phyloP scores from a whole-genome alignment of 768 basidiomycete species.

The Russula virescens region DNA sequence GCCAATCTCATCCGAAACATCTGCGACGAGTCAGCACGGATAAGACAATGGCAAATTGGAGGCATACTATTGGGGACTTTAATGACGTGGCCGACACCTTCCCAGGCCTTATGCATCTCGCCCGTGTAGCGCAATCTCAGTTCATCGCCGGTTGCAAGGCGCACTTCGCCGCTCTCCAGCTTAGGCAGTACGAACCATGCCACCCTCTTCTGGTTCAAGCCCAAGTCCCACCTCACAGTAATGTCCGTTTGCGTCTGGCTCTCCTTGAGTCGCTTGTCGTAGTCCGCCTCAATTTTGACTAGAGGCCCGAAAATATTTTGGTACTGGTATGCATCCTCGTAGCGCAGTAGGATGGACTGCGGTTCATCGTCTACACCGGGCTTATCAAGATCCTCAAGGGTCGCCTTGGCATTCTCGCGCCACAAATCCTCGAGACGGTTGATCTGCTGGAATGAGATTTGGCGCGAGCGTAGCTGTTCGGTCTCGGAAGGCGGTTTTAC shows the following conservation, averaged over 20 bases:
- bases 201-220: slow-evolving; percentile 97
- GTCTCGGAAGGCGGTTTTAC: slow-evolving; percentile 96
- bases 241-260: slow-evolving; percentile 98
- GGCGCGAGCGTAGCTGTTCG: slow-evolving; percentile 92
- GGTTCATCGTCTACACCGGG: slow-evolving; percentile 98
- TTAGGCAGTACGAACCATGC: slow-evolving; percentile 97
- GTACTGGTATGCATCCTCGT: slow-evolving; percentile 99
- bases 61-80: slow-evolving; percentile 96
- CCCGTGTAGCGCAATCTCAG: slow-evolving; percentile 84
- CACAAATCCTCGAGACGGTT: slow-evolving; percentile 96
- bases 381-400: slow-evolving; percentile 93
- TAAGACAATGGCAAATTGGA: background rate
- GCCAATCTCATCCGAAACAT: slow-evolving; percentile 97
- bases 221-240: slow-evolving; percentile 93
- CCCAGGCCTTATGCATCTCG: slow-evolving; percentile 90
- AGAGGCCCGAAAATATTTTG: slow-evolving; percentile 99
- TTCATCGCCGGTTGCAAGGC: slow-evolving; percentile 95
- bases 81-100: slow-evolving; percentile 96
- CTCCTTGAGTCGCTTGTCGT: slow-evolving; percentile 96
- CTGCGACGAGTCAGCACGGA: slow-evolving; percentile 38
- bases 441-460: slow-evolving; percentile 95
- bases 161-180: slow-evolving; percentile 95
- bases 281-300: slow-evolving; percentile 99
- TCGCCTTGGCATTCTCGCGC: slow-evolving; percentile 94
- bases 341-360: slow-evolving; percentile 81